phyloP scores from a whole-genome alignment of 768 basidiomycete species.

The Pholiota conissans region DNA sequence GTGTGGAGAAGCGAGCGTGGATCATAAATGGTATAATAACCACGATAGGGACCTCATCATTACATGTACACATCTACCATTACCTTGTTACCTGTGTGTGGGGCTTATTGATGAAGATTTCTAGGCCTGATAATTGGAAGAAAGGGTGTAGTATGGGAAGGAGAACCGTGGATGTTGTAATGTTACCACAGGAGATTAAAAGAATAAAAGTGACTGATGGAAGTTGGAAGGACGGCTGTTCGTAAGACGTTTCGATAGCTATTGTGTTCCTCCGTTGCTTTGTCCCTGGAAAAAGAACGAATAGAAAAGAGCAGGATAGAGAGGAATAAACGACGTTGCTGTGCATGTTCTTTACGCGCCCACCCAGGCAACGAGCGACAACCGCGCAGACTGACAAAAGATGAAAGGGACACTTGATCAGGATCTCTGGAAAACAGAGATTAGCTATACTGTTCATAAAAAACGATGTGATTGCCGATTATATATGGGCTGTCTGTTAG shows the following conservation, averaged over 20 bases:
- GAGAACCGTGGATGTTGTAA: neutral
- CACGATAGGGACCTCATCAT: neutral
- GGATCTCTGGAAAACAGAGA: neutral
- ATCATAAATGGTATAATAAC: neutral
- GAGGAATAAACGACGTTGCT: neutral
- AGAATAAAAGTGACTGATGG: neutral
- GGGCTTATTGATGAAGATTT: neutral
- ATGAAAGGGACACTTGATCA: neutral
- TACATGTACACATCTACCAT: neutral
- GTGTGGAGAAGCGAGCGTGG: neutral
- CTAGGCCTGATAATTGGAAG: neutral
- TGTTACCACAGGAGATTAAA: neutral
- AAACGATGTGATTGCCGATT: neutral
- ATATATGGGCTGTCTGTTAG: neutral
- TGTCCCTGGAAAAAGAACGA: neutral
- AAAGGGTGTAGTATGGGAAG: neutral
- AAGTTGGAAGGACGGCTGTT: neutral
- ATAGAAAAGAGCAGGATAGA: neutral
- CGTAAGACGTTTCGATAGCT: neutral
- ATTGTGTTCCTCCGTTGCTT: neutral
- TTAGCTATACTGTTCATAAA: slow-evolving; percentile 1
- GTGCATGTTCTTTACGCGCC: neutral
- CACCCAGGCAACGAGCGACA: slow-evolving; percentile 11
- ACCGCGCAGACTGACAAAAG: slow-evolving; percentile 14
- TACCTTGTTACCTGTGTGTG: neutral